Percentiles rank a stretch among this genome's conserved stretches.
Conservation (phyloP, 331 rosid species). For the Dryas integrifolia region DNA sequence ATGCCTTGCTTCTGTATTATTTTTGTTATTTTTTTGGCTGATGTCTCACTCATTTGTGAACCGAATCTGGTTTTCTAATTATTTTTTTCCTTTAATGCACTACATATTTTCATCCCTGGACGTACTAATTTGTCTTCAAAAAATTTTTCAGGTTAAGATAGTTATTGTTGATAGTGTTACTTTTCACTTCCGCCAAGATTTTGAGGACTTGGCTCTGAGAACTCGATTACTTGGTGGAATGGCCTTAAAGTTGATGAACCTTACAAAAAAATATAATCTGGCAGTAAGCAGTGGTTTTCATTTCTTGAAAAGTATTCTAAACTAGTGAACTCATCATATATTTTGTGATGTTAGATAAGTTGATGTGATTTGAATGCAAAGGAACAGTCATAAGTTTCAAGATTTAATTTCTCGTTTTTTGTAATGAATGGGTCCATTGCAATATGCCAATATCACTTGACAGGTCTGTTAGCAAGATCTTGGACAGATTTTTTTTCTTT, state of each 20-base stretch:
- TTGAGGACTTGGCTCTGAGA: conserved; percentile 83
- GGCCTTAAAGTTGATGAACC: conserved; percentile 91
- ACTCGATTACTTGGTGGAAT: conserved; percentile 80
- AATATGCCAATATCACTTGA: background rate
- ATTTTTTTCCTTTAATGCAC: background rate
- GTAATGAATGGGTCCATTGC: conserved; percentile 7
- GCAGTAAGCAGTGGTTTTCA: conserved; percentile 61
- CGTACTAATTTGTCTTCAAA: conserved; percentile 1
- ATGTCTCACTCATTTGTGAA: background rate
- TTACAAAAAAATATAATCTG: conserved; percentile 53
- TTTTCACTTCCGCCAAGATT: conserved; percentile 93
- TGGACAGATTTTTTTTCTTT: background rate
- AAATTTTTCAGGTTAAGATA: conserved; percentile 63
- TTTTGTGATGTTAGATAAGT: background rate
- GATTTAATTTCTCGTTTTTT: background rate
- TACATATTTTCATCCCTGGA: background rate
- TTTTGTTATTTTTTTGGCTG: background rate
- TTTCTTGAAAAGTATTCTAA: conserved; percentile 10
- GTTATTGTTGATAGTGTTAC: conserved; percentile 85
- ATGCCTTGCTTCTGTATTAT: background rate
- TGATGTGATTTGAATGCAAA: conserved; percentile 5
- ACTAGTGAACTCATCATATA: background rate
- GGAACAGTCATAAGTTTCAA: background rate
- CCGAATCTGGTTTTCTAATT: background rate
- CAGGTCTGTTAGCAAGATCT: conserved; percentile 3